Conservation (phyloP, 106 monocot genomes). For the Ottelia alismoides region DNA sequence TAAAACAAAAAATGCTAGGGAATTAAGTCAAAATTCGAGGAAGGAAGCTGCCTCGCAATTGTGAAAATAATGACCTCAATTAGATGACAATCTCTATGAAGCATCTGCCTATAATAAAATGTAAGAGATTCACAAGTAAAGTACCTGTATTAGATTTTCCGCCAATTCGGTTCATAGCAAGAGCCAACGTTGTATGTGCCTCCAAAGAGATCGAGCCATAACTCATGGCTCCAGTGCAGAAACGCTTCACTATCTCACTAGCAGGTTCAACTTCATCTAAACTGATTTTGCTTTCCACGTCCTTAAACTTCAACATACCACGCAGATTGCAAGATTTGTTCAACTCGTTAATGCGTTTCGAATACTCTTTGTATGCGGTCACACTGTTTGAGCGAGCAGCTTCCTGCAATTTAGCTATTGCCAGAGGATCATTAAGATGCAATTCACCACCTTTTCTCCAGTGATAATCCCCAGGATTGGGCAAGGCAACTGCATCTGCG, state of each 20-base stretch:
- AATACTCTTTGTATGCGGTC: slow-evolving; percentile 94
- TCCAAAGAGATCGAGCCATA: slow-evolving; percentile 98
- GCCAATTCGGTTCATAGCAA: slow-evolving; percentile 95
- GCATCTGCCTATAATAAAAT: slow-evolving; percentile 2
- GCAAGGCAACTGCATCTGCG: slow-evolving; percentile 71
- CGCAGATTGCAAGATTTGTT: slow-evolving; percentile 89
- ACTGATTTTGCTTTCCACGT: slow-evolving; percentile 44
- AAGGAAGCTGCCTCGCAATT: no score
- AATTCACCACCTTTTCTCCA: slow-evolving; percentile 98
- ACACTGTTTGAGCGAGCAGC: slow-evolving; percentile 87
- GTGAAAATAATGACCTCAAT: no score
- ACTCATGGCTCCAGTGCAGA: slow-evolving; percentile 98
- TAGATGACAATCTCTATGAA: no score
- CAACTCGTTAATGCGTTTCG: slow-evolving; percentile 71
- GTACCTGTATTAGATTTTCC: slow-evolving; percentile 98
- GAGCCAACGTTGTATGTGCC: slow-evolving; percentile 89
- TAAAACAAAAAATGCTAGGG: no score
- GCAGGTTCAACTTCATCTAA: slow-evolving; percentile 92
- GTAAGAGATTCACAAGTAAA: neutral
- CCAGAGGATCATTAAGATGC: slow-evolving; percentile 98
- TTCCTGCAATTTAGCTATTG: slow-evolving; percentile 95
- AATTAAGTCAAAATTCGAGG: no score
- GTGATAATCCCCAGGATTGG: slow-evolving; percentile 96
- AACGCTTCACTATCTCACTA: slow-evolving; percentile 87
- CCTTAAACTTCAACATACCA: slow-evolving; percentile 94